Evolutionary conservation across 2,329 filamentous ascomycete genomes (phyloP).

Genomic region (Trichoderma sp.): DNA sequence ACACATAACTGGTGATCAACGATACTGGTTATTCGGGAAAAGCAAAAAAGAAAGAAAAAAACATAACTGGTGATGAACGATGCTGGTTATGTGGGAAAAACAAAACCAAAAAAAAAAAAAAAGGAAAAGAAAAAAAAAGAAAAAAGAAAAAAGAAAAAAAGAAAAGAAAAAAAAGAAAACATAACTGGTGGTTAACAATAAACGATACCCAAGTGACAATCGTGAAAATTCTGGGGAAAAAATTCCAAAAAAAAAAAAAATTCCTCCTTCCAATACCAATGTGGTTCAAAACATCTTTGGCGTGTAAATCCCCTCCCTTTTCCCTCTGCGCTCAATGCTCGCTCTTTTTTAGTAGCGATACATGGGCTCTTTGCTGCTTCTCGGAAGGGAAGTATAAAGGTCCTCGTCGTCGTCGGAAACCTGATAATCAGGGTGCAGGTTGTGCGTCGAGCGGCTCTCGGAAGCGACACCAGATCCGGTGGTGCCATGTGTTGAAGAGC

Average conservation of each 20-base stretch:
- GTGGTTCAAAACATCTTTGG: neutral
- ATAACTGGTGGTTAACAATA: too few species aligned
- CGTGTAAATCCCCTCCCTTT: neutral
- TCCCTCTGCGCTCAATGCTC: neutral
- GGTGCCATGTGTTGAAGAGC: constrained; percentile 18
- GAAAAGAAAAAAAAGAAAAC: too few species aligned
- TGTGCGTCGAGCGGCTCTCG: constrained; percentile 22
- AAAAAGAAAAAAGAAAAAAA: too few species aligned
- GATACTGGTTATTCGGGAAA: too few species aligned
- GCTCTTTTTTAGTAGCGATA: constrained; percentile 31
- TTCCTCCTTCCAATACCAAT: neutral
- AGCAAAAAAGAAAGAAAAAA: too few species aligned
- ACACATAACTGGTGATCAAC: too few species aligned
- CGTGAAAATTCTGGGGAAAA: too few species aligned
- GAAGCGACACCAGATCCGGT: constrained; percentile 21
- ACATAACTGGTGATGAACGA: too few species aligned
- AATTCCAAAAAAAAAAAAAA: neutral
- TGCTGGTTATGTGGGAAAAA: too few species aligned
- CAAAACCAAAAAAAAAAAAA: too few species aligned
- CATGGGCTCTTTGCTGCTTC: constrained; percentile 35
- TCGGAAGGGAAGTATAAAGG: constrained; percentile 40
- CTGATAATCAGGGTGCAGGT: constrained; percentile 22
- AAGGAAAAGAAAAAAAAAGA: too few species aligned
- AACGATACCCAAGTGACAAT: too few species aligned
- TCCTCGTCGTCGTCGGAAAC: constrained; percentile 38